These are phyloP conservation scores for Phylloporus scabripes DNA, from an alignment of 768 basidiomycete species.

Conservation along the genomic window DNA sequence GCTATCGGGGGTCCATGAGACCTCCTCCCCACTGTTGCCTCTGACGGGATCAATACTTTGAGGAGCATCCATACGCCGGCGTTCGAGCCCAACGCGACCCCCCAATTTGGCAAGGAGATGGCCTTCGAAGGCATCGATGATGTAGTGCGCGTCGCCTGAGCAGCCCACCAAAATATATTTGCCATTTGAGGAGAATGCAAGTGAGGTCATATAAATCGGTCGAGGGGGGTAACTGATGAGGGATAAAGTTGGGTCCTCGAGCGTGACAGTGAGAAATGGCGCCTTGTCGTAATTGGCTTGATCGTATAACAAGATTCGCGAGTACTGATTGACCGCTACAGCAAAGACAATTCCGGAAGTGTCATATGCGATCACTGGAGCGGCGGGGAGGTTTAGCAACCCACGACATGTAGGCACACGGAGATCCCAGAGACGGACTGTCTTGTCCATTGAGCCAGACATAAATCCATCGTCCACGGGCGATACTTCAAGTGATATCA, in stretches of 20 bases:
- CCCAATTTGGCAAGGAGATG: slow-evolving; percentile 78
- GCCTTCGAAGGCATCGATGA: slow-evolving; percentile 88
- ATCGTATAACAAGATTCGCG: slow-evolving; percentile 82
- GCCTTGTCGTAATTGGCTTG: slow-evolving; percentile 84
- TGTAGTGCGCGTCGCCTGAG: slow-evolving; percentile 87
- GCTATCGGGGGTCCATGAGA: slow-evolving; percentile 92
- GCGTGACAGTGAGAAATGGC: slow-evolving; percentile 78
- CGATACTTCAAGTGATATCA: slow-evolving; percentile 86
- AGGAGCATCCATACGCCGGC: slow-evolving; percentile 45
- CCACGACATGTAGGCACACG: slow-evolving; percentile 75
- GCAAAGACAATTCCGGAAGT: slow-evolving; percentile 79
- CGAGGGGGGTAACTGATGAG: slow-evolving; percentile 82
- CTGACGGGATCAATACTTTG: slow-evolving; percentile 62
- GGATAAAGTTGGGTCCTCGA: slow-evolving; percentile 75
- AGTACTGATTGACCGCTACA: slow-evolving; percentile 77
- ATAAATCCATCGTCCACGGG: slow-evolving; percentile 95
- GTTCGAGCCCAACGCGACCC: slow-evolving; percentile 80
- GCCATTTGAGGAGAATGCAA: slow-evolving; percentile 86
- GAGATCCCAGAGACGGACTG: slow-evolving; percentile 94
- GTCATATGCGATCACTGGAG: slow-evolving; percentile 83
- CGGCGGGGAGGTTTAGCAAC: slow-evolving; percentile 64
- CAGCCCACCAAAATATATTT: slow-evolving; percentile 90
- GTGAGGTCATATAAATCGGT: slow-evolving; percentile 84
- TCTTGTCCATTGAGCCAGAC: slow-evolving; percentile 90
- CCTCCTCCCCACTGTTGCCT: slow-evolving; percentile 89